phyloP scores from a whole-genome alignment of 352 stramenopile species.

The Sclerospora graminicola region DNA sequence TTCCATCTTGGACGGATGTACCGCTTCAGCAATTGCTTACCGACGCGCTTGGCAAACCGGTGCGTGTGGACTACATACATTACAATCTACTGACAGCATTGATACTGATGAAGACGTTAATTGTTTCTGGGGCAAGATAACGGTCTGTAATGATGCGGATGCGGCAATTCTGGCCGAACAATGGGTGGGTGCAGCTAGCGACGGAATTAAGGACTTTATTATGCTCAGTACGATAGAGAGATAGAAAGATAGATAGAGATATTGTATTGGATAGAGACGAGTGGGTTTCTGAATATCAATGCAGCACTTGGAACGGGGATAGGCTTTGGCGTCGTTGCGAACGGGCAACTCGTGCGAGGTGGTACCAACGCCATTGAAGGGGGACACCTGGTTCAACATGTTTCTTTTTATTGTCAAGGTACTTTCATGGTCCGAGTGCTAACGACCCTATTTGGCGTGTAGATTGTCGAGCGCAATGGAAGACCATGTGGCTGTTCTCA shows the following conservation, averaged over 20 bases:
- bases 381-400: slow-evolving; percentile 66
- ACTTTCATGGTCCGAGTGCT: no score
- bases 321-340: slow-evolving; percentile 51
- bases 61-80: slow-evolving; percentile 3
- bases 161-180: slow-evolving; percentile 72
- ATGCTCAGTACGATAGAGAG: slow-evolving; percentile 55
- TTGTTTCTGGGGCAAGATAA: slow-evolving; percentile 17
- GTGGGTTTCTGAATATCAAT: background rate
- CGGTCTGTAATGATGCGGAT: slow-evolving; percentile 70
- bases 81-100: background rate
- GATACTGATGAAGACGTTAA: background rate
- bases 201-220: slow-evolving; percentile 54
- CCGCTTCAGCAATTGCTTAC: slow-evolving; percentile 47
- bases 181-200: slow-evolving; percentile 63
- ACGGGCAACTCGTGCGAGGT: slow-evolving; percentile 58
- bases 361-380: slow-evolving; percentile 65
- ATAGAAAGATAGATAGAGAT: background rate
- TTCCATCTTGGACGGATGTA: slow-evolving; percentile 52
- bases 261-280: background rate
- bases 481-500: slow-evolving; percentile 64
- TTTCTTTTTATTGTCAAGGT: slow-evolving; percentile 54
- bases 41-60: slow-evolving; percentile 21
- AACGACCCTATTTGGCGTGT: background rate
- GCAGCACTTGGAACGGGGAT: slow-evolving; percentile 69
- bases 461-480: slow-evolving; percentile 81